Base-by-base conservation (phyloP, 331 rosid genomes). In the Pyrus hybrid region DNA sequence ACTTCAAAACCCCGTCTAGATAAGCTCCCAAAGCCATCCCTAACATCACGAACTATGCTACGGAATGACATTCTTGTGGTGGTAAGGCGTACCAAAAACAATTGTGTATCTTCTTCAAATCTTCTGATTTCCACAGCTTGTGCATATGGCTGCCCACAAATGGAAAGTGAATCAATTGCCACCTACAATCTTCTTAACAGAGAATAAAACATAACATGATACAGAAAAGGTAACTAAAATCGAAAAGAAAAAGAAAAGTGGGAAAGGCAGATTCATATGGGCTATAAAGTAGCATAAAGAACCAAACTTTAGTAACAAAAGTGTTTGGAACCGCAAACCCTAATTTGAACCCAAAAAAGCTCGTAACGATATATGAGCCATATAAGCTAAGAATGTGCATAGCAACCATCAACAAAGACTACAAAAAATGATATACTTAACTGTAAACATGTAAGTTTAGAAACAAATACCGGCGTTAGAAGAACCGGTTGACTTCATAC, bases 11-110 rank as follows among this genome's bases (percentile, higher is more conserved):
- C 88, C 23, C 96, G 92, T 67, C 96, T 87, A 33, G 97, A 92
- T 77, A 90, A 80, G 85, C 94, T 92, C 81, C 97, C 97, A 53
- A 92, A 81, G 57, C 97, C 88, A 87, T 90, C 94, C 85, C 91
- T 89, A 51, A 92, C 86, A 45, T 90, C 97, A 28, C 96, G 96
- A 76, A 90, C 96, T 83, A 92, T 90, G 84, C 96, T 90, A 37
- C 94, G 92, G 88, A 92, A 92, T 6, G 97, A 92, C 96, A 92
- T 92, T 83, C 67, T 80, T 86, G 79, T 78, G 53, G 63, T 29
- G 45, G 67, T 63, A 56, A 80, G 70, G 73, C 67, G 70, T 62
- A 77, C 29, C n/a, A 23, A 30, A 67, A 71, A 35, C 57, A 72
- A 33, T 67, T 53, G 63, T 33, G 37, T 67, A 51, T 77, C 75